These are phyloP conservation scores for Pseudopyricularia javanii DNA, from an alignment of 2,329 filamentous ascomycete genomes.

Conservation along the genomic window DNA sequence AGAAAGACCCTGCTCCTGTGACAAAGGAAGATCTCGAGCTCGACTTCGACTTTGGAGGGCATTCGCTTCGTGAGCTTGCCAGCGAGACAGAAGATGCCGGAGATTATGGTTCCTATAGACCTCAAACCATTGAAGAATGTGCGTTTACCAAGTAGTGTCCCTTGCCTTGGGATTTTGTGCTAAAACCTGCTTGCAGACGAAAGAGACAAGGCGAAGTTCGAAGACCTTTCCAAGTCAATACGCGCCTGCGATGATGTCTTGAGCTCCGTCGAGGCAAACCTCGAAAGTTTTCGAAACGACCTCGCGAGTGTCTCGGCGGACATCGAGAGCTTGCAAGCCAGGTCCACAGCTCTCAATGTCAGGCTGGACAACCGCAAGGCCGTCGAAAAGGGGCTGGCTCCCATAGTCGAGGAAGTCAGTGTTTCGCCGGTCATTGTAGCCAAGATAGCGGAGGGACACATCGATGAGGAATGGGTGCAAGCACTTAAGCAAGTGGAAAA, in stretches of 20 bases:
- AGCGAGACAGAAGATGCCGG: constrained; percentile 15
- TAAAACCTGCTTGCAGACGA: constrained; percentile 41
- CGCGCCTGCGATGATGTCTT: constrained; percentile 84
- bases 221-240: constrained; percentile 85
- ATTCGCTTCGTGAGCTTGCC: constrained; percentile 65
- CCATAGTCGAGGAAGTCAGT: constrained; percentile 83
- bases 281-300: constrained; percentile 88
- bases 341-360: constrained; percentile 71
- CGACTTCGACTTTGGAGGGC: constrained; percentile 65
- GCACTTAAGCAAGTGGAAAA: constrained; percentile 75
- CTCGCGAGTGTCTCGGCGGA: constrained; percentile 85
- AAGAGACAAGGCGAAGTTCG: constrained; percentile 70
- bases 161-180: background rate
- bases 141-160: constrained; percentile 16
- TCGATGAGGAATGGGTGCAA: constrained; percentile 83
- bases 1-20: constrained; percentile 13
- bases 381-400: constrained; percentile 77
- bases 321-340: constrained; percentile 83
- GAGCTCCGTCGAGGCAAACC: constrained; percentile 82
- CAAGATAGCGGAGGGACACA: constrained; percentile 75
- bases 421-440: constrained; percentile 73
- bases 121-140: constrained; percentile 64
- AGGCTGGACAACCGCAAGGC: constrained; percentile 80
- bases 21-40: constrained; percentile 43
- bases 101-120: constrained; percentile 26